phyloP scores from a whole-genome alignment of 352 stramenopile species.

The Pythium sukuiense region DNA sequence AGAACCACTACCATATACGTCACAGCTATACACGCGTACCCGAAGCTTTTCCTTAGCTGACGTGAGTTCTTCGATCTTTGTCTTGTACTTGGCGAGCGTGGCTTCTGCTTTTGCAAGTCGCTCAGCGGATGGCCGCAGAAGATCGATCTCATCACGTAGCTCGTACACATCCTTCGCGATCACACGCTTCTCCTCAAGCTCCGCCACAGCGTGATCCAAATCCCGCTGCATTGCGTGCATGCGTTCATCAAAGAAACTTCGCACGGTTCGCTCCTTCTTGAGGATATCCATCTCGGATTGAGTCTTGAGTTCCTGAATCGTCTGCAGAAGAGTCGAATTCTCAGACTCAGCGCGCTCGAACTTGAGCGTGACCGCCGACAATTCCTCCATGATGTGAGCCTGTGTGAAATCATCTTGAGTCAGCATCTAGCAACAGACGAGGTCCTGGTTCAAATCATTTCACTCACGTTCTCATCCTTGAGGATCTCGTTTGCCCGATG shows the following conservation, averaged over 20 bases:
- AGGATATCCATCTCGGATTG: constrained; percentile 50
- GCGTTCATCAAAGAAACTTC: constrained; percentile 50
- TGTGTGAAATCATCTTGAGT: constrained; percentile 12
- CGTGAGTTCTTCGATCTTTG: constrained; percentile 63
- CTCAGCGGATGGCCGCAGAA: constrained; percentile 52
- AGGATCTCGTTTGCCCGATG: constrained; percentile 60
- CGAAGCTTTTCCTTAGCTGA: constrained; percentile 52
- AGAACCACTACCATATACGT: background rate
- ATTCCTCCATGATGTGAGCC: constrained; percentile 41
- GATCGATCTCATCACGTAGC: constrained; percentile 67
- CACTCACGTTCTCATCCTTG: constrained; percentile 58
- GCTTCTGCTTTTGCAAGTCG: constrained; percentile 51
- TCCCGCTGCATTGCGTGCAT: constrained; percentile 49
- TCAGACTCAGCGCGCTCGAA: constrained; percentile 30
- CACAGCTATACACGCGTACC: constrained; percentile 26
- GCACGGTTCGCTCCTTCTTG: constrained; percentile 56
- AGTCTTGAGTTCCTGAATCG: constrained; percentile 38
- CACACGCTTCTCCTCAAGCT: constrained; percentile 36
- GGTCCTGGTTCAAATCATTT: background rate
- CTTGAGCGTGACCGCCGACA: constrained; percentile 28
- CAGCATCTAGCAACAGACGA: background rate
- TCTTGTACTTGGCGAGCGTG: constrained; percentile 62
- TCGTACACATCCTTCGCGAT: constrained; percentile 39
- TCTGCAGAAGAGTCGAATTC: constrained; percentile 34
- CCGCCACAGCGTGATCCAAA: constrained; percentile 30